Evolutionary conservation across 805 yeast genomes (phyloP).

Genomic region (Starmerella apicola): DNA sequence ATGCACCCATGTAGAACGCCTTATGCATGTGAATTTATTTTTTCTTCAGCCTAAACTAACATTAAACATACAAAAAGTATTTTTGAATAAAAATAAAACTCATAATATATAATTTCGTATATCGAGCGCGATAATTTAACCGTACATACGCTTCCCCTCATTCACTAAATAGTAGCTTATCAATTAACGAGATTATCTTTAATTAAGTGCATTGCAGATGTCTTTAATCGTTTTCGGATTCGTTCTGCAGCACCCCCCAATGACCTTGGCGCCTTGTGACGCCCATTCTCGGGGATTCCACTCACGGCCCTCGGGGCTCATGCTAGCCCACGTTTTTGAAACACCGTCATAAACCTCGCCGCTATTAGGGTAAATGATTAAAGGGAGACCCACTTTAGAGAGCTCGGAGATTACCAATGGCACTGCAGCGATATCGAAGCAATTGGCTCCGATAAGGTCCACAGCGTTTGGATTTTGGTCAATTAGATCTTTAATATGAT

Average conservation of each 20-base stretch:
- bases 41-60: too few relatives aligned
- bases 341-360: slow-evolving; percentile 52
- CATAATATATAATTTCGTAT: too few relatives aligned
- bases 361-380: slow-evolving; percentile 61
- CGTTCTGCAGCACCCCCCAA: slow-evolving; percentile 73
- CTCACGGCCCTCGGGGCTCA: slow-evolving; percentile 6
- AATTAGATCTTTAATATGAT: slow-evolving; percentile 30
- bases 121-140: too few relatives aligned
- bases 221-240: slow-evolving; percentile 37
- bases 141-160: too few relatives aligned
- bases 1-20: too few relatives aligned
- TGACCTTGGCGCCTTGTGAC: slow-evolving; percentile 33
- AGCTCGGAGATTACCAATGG: slow-evolving; percentile 31
- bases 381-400: slow-evolving; percentile 25
- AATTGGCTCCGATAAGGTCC: slow-evolving; percentile 52
- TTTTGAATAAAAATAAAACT: too few relatives aligned
- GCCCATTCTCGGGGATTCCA: slow-evolving; percentile 37
- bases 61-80: too few relatives aligned
- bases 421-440: slow-evolving; percentile 40
- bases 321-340: slow-evolving; percentile 32
- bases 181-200: too few relatives aligned
- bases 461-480: background rate
- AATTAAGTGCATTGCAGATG: background rate
- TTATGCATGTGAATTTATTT: too few relatives aligned
- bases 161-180: too few relatives aligned